phyloP scores from a whole-genome alignment of 345 rosid genomes.

The Brassica carinata region DNA sequence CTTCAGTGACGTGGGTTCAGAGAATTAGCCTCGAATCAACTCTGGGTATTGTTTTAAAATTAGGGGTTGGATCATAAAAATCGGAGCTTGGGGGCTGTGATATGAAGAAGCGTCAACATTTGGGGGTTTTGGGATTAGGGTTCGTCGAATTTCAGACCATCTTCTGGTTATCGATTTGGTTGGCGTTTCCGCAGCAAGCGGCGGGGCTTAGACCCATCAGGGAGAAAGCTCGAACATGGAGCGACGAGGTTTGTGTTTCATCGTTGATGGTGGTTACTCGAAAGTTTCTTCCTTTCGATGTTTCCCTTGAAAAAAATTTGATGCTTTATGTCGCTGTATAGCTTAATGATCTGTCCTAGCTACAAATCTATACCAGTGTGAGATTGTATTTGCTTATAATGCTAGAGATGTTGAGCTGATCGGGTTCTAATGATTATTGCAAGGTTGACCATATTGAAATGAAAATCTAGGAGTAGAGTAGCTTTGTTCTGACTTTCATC shows the following conservation, averaged over 20 bases:
- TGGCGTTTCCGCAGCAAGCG: conserved; percentile 55
- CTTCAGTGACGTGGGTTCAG: conserved; percentile 30
- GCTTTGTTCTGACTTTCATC: background rate
- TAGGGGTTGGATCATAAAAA: background rate
- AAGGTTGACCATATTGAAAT: background rate
- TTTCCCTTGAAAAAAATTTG: background rate
- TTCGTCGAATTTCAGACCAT: conserved; percentile 41
- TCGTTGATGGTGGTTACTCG: conserved; percentile 8
- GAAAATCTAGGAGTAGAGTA: background rate
- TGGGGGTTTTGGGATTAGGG: conserved; percentile 50
- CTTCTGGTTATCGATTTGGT: conserved; percentile 61
- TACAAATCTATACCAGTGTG: background rate
- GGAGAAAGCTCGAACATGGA: conserved; percentile 85
- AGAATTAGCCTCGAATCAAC: conserved; percentile 24
- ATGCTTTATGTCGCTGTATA: background rate
- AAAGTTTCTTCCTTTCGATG: conserved; percentile 12
- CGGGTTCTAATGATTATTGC: background rate
- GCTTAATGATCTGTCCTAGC: background rate
- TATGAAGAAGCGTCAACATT: conserved; percentile 47
- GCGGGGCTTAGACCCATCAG: conserved; percentile 81
- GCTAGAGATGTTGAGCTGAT: background rate
- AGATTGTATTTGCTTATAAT: background rate
- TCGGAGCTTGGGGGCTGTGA: conserved; percentile 23
- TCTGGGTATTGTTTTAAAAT: background rate
- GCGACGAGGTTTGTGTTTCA: conserved; percentile 74